Base-by-base conservation (phyloP, 2,329 filamentous ascomycete genomes). In the Phialocephala sp. region DNA sequence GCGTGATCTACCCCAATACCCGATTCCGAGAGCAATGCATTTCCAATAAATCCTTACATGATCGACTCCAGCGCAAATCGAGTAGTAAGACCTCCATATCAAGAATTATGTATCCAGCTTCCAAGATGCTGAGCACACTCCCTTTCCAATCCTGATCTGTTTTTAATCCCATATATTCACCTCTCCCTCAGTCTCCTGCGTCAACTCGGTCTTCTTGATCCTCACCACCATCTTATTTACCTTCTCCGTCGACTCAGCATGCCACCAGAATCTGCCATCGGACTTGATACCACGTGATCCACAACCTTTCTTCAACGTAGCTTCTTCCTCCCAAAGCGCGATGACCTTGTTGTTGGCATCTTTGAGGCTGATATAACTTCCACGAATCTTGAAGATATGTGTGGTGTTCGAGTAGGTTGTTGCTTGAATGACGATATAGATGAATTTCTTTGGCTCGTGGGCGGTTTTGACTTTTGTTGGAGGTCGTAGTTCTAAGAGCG, bases 341-440 rank as follows among this genome's bases (percentile, higher is more conserved):
- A 50, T 22, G n/a, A 61, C 47, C 22, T 55, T 39, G 1, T 41
- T 32, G 20, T 61, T 61, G 11, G 59, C 59, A 41, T 61, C 59
- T 6, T 18, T 27, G 32, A 61, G 59, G 22, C 52, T 32, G 11
- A 20, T 15, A 15, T 52, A 61, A 18, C 20, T 54, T 3, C 15
- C 59, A 11, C 32, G 39, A n/a, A 47, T 18, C 5, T n/a, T 43
- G 41, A 43, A 43, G 41, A n/a, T n/a, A 6, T 43, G 41, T 6
- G 41, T 43, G 15, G 12, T 3, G 41, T 43, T 43, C 8, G 41
- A 32, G 27, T 3, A 43, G 41, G 41, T 43, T 43, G 41, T n/a
- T 15, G 41, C 41, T 43, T 43, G 41, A 6, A 43, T 43, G 41
- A 43, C 41, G 41, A 43, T 43, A n/a, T 43, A 43, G 41, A 43